These are phyloP conservation scores for Cajanus cajan DNA, from an alignment of 306 rosid genomes.

Conservation along the genomic window DNA sequence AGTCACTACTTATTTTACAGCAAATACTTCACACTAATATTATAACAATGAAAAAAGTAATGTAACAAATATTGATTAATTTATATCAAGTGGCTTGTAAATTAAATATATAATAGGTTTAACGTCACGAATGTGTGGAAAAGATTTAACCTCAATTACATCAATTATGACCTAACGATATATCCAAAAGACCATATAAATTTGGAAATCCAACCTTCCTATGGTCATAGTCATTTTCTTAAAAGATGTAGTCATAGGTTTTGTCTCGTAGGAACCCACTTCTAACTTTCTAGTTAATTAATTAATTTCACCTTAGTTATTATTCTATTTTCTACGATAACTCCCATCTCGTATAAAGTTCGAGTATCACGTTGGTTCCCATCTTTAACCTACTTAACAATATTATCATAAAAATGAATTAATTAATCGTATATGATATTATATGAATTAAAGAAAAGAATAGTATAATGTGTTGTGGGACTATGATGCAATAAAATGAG, in stretches of 20 bases:
- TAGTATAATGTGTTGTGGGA: background rate
- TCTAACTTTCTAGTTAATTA: background rate
- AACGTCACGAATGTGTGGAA: too few relatives aligned
- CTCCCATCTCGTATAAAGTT: background rate
- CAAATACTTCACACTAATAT: too few relatives aligned
- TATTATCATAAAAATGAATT: background rate
- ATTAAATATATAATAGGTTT: too few relatives aligned
- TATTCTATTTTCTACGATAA: background rate
- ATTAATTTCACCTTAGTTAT: background rate
- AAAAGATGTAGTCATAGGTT: background rate
- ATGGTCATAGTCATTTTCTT: background rate
- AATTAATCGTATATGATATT: background rate
- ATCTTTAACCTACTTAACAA: background rate
- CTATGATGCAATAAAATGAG: background rate
- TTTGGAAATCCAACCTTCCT: background rate
- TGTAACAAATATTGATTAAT: too few relatives aligned
- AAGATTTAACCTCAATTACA: background rate
- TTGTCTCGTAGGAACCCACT: background rate
- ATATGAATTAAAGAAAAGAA: background rate
- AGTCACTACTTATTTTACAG: too few relatives aligned
- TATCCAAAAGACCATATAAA: background rate
- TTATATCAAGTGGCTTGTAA: too few relatives aligned
- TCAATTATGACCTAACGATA: background rate
- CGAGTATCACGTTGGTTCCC: background rate
- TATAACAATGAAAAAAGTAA: too few relatives aligned